Percentiles rank a stretch among this genome's conserved stretches.
These are phyloP conservation scores for Wickerhamomyces sydowiorum DNA, from an alignment of 805 yeast genomes.

Conservation along the genomic window DNA sequence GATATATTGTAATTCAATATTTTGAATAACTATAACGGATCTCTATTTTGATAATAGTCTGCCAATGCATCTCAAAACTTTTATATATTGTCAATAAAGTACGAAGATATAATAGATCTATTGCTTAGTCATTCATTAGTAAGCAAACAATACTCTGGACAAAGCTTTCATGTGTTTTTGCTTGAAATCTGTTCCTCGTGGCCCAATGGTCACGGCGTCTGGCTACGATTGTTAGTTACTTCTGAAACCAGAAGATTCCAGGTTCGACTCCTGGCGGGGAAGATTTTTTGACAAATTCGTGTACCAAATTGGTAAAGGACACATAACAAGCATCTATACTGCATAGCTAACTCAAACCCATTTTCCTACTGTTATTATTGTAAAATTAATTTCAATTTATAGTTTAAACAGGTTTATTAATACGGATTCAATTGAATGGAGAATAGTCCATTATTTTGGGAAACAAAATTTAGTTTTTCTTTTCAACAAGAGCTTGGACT, in stretches of 20 bases:
- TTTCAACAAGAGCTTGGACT: conserved; percentile 47
- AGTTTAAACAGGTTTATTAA: neutral
- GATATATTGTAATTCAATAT: too few species aligned
- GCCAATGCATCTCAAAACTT: too few species aligned
- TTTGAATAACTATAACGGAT: too few species aligned
- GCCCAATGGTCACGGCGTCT: conserved; percentile 76
- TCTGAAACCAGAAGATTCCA: conserved; percentile 6
- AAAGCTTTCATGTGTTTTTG: too few species aligned
- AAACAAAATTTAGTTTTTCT: conserved; percentile 16
- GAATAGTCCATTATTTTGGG: neutral
- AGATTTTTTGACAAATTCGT: neutral
- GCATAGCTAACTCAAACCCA: neutral
- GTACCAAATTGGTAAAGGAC: too few species aligned
- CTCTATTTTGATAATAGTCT: too few species aligned
- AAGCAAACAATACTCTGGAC: too few species aligned
- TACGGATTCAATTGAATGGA: neutral
- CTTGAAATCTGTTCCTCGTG: conserved; percentile 56
- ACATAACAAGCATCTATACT: too few species aligned
- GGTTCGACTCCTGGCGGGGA: conserved; percentile 7
- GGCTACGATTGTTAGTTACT: conserved; percentile 44
- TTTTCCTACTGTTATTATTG: neutral
- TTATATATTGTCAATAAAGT: too few species aligned
- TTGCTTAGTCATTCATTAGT: too few species aligned
- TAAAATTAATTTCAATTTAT: neutral
- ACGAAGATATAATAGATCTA: too few species aligned